A percentile compares a stretch with the other conserved stretches of the same genome.
Evolutionary conservation across 768 basidiomycete genomes (phyloP).

Genomic region (Suillus spraguei): DNA sequence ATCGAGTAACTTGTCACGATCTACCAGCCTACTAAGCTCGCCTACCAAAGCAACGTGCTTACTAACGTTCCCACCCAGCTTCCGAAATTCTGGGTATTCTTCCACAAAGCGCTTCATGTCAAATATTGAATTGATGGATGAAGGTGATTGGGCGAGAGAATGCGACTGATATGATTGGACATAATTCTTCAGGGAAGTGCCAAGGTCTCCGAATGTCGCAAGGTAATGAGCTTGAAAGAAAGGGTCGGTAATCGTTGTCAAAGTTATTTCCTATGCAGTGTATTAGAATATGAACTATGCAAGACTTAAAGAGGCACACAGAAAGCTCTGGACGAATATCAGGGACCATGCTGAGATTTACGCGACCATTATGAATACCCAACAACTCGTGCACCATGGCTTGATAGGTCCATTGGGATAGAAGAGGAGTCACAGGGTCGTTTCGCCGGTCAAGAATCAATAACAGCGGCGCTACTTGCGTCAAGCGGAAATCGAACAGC

Average conservation of each 20-base stretch:
- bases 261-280: slow-evolving; percentile 78
- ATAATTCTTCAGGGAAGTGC: slow-evolving; percentile 87
- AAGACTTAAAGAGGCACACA: slow-evolving; percentile 39
- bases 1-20: slow-evolving; percentile 81
- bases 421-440: slow-evolving; percentile 94
- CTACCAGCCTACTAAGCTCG: slow-evolving; percentile 90
- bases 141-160: slow-evolving; percentile 73
- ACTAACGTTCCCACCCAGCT: slow-evolving; percentile 96
- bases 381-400: slow-evolving; percentile 98
- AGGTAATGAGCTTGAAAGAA: slow-evolving; percentile 93
- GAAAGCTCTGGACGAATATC: slow-evolving; percentile 86
- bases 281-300: slow-evolving; percentile 13
- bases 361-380: slow-evolving; percentile 92
- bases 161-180: slow-evolving; percentile 91
- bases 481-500: slow-evolving; percentile 90
- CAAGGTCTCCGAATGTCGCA: slow-evolving; percentile 95
- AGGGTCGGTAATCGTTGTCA: slow-evolving; percentile 88
- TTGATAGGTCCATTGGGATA: slow-evolving; percentile 99
- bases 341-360: slow-evolving; percentile 80
- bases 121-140: slow-evolving; percentile 86
- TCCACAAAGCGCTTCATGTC: slow-evolving; percentile 99
- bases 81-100: slow-evolving; percentile 96
- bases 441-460: slow-evolving; percentile 94
- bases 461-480: slow-evolving; percentile 85
- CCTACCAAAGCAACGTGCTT: slow-evolving; percentile 98